Base-by-base conservation (phyloP, 352 stramenopile species). In the Phytophthora kernoviae region DNA sequence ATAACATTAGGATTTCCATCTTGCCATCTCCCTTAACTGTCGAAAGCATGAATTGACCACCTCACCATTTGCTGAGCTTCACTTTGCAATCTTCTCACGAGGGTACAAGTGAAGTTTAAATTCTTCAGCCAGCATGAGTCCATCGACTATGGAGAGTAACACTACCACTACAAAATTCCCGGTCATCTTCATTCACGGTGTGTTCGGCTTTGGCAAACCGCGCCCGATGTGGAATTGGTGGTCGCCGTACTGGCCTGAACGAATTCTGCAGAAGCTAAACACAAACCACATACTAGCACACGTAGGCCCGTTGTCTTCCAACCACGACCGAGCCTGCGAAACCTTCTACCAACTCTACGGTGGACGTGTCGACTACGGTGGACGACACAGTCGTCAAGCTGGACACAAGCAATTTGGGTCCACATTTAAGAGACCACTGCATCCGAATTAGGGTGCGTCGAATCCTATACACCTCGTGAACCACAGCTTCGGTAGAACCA, bases 401-500 rank as follows among this genome's bases (percentile, higher is more conserved):
- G 55, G 68, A 2, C 83, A 92, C 47, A 37, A 53, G 5, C 80
- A 75, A 1, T 90, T 70, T 47, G 83, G 80, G 0, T 58, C 47
- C n/a, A 79, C 63, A 4, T 79, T 75, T 39, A 21, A 63, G 0
- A 58, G 9, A 0, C 50, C 78, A 26, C 36, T 83, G 32, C 70
- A 87, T 65, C 61, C 76, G 2, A 33, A 68, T 0, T 92, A 79
- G 79, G 88, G 70, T 57, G 68, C 60, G 2, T 22, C 58, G 1
- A 75, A 87, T 33, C 79, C 84, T 0, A 62, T 91, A 4, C 81
- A 93, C 37, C 62, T 93, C 11, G 46, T 91, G 4, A 81, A 81
- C n/a, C 84, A 93, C 59, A 90, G 81, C 52, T 79, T 87, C 24
- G 81, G 83, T 37, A 68, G 66, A 9, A 88, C 79, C 18, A 89